Evolutionary conservation across 2,329 filamentous ascomycete species (phyloP).

Genomic region (Lizonia empirigonia): DNA sequence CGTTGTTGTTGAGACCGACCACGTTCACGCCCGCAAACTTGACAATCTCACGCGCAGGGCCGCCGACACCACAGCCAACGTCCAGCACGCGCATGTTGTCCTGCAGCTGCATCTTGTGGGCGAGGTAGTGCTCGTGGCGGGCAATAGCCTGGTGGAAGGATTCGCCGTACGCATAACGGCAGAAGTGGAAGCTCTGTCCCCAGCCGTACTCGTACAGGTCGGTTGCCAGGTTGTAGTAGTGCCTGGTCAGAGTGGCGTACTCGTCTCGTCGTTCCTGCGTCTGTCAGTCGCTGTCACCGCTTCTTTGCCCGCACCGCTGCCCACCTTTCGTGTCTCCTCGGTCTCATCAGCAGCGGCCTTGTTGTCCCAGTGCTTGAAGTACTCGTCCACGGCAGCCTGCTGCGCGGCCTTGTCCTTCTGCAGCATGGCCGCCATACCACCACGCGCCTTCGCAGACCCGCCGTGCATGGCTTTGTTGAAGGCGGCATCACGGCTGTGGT

Average conservation of each 20-base stretch:
- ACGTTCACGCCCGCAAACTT: conserved; percentile 92
- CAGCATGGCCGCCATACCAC: conserved; percentile 82
- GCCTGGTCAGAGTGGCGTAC: conserved; percentile 91
- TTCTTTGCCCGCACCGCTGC: conserved; percentile 3
- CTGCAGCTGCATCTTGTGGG: conserved; percentile 83
- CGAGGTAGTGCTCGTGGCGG: conserved; percentile 97
- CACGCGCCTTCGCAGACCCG: conserved; percentile 69
- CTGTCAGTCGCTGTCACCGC: conserved; percentile 24
- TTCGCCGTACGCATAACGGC: conserved; percentile 86
- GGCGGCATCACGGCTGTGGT: conserved; percentile 82
- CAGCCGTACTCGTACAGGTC: conserved; percentile 97
- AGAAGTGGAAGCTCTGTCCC: conserved; percentile 97
- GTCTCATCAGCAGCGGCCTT: conserved; percentile 81
- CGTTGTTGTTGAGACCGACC: conserved; percentile 96
- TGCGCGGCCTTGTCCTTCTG: conserved; percentile 80
- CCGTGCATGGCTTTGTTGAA: conserved; percentile 91
- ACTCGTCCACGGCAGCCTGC: conserved; percentile 83
- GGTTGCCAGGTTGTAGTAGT: conserved; percentile 98
- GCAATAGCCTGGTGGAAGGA: conserved; percentile 89
- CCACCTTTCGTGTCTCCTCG: conserved; percentile 76
- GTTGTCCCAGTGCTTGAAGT: conserved; percentile 97
- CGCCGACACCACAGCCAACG: conserved; percentile 95
- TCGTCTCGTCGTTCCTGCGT: conserved; percentile 77
- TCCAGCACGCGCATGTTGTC: conserved; percentile 90
- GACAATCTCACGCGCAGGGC: conserved; percentile 92